phyloP scores from a whole-genome alignment of 2,329 filamentous ascomycete genomes.

The Nakataea oryzae region DNA sequence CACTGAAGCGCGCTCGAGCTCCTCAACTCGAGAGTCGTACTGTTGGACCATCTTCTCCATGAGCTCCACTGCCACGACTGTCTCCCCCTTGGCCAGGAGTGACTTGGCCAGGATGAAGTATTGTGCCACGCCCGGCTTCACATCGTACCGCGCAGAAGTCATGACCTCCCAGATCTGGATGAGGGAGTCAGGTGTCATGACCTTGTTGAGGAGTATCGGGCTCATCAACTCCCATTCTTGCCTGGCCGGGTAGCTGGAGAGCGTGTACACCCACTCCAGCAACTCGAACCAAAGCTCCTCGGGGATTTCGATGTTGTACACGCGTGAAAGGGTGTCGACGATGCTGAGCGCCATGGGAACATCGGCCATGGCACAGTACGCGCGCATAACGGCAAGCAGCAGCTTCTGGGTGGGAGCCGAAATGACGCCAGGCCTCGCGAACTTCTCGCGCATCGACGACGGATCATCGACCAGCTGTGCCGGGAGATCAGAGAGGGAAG shows the following conservation, averaged over 20 bases:
- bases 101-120: constrained; percentile 31
- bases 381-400: constrained; percentile 56
- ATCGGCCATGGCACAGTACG: constrained; percentile 56
- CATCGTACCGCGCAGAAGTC: constrained; percentile 43
- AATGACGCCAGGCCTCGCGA: constrained; percentile 29
- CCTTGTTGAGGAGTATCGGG: constrained; percentile 9
- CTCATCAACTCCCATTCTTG: constrained; percentile 25
- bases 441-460: not conserved
- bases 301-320: constrained; percentile 48
- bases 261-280: constrained; percentile 55
- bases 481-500: not conserved
- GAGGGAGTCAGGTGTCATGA: constrained; percentile 32
- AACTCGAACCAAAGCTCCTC: constrained; percentile 53
- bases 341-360: constrained; percentile 47
- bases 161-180: constrained; percentile 48
- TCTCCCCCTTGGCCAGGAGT: constrained; percentile 17
- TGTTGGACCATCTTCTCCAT: constrained; percentile 17
- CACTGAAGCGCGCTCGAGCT: constrained; percentile 11
- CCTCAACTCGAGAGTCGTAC: constrained; percentile 14
- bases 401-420: constrained; percentile 48
- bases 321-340: constrained; percentile 50
- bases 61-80: constrained; percentile 10
- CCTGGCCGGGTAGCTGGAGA: constrained; percentile 26
- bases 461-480: not conserved
- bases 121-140: constrained; percentile 46